These are phyloP conservation scores for Zoysia matrella DNA, from an alignment of 202 grass and related monocot species.

Conservation along the genomic window DNA sequence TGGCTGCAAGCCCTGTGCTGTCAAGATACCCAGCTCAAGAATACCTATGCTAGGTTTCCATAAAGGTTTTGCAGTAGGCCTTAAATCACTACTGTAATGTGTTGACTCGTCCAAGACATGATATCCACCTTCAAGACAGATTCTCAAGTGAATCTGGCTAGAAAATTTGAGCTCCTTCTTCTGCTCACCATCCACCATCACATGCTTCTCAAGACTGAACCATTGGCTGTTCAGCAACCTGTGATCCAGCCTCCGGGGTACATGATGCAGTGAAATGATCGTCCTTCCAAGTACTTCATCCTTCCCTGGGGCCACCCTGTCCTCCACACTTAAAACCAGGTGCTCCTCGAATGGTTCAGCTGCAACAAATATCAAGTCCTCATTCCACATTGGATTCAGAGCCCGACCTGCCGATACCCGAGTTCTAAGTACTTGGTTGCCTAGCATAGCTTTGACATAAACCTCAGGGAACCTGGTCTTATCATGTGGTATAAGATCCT, in stretches of 20 bases:
- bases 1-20: constrained; percentile 59
- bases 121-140: constrained; percentile 80
- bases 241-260: constrained; percentile 64
- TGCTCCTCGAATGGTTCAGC: constrained; percentile 77
- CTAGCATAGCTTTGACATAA: too few species aligned
- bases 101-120: constrained; percentile 79
- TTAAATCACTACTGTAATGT: constrained; percentile 81
- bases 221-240: constrained; percentile 54
- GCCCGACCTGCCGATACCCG: too few species aligned
- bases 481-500: too few species aligned
- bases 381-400: constrained; percentile 17
- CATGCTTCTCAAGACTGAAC: constrained; percentile 69
- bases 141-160: constrained; percentile 69
- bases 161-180: constrained; percentile 71
- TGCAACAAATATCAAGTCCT: constrained; percentile 75
- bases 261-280: constrained; percentile 56
- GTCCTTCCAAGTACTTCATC: constrained; percentile 67
- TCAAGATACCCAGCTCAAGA: constrained; percentile 73
- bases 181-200: constrained; percentile 67
- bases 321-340: constrained; percentile 62
- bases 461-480: too few species aligned
- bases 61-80: constrained; percentile 68
- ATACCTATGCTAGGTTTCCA: constrained; percentile 76
- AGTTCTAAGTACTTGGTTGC: too few species aligned
- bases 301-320: constrained; percentile 65